Evolutionary conservation across 2,329 filamentous ascomycete genomes (phyloP).

Genomic region (Alternaria sp.): DNA sequence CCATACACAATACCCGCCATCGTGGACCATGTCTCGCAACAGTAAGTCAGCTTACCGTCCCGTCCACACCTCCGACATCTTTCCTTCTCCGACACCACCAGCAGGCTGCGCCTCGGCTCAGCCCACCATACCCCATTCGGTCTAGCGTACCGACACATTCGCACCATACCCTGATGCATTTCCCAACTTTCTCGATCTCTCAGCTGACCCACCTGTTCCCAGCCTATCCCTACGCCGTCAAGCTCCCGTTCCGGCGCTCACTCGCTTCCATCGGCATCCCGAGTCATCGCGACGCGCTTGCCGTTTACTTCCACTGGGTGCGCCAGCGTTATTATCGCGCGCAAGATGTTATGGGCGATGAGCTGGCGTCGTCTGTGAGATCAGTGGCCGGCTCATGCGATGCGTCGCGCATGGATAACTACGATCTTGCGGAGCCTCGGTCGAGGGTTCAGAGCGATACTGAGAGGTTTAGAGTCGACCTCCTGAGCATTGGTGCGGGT

Average conservation of each 20-base stretch:
- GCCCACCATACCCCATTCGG: not conserved
- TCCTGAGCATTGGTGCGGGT: slow-evolving; percentile 3
- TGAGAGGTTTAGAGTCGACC: not conserved
- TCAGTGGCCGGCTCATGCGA: not conserved
- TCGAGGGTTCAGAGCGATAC: not conserved
- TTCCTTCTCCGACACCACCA: not conserved
- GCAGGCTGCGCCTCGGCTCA: not conserved
- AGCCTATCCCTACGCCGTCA: slow-evolving; percentile 6
- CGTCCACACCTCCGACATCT: not conserved
- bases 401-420: not conserved
- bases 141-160: not conserved
- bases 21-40: slow-evolving; percentile 8
- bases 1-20: not conserved
- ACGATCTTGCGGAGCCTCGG: not conserved
- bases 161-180: not conserved
- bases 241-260: slow-evolving; percentile 15
- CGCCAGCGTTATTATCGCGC: slow-evolving; percentile 19
- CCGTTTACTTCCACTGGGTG: slow-evolving; percentile 31
- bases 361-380: not conserved
- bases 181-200: not conserved
- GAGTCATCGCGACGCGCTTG: slow-evolving; percentile 26
- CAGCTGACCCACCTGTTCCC: slow-evolving; percentile 5
- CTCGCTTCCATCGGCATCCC: slow-evolving; percentile 30
- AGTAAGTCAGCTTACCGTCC: slow-evolving; percentile 6
- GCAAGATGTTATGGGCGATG: not conserved